These are phyloP conservation scores for Leccinum uliginosum DNA, from an alignment of 768 basidiomycete genomes.

Conservation along the genomic window DNA sequence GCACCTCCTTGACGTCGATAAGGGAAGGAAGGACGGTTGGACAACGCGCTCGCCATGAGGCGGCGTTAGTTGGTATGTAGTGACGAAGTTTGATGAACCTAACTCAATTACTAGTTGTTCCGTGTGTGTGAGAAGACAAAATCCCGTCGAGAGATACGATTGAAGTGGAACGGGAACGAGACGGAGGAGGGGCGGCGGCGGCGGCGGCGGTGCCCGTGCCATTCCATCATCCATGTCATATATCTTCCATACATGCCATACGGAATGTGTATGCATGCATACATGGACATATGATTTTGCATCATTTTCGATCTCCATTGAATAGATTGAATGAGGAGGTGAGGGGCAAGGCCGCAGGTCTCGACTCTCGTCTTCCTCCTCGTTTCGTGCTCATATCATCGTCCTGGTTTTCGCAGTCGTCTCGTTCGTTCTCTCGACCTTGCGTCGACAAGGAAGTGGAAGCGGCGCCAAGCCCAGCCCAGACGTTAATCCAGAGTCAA, in stretches of 20 bases:
- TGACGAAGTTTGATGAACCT: conserved; percentile 13
- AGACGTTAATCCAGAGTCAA: not conserved
- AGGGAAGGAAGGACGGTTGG: not conserved
- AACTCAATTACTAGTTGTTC: conserved; percentile 12
- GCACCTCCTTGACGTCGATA: not conserved
- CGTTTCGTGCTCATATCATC: not conserved
- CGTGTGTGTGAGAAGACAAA: not conserved
- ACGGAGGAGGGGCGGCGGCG: not conserved
- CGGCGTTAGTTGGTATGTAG: not conserved
- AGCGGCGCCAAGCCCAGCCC: not conserved
- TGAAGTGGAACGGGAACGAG: not conserved
- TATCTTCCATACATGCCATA: not conserved
- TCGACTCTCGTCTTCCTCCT: not conserved
- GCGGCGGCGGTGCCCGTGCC: not conserved
- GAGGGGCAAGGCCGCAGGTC: not conserved
- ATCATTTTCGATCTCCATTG: not conserved
- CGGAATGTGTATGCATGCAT: not conserved
- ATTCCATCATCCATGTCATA: not conserved
- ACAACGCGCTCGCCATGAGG: conserved; percentile 29
- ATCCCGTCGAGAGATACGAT: not conserved
- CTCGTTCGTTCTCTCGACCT: not conserved
- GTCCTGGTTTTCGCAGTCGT: not conserved
- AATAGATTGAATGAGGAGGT: not conserved
- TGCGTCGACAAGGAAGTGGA: not conserved
- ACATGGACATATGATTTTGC: not conserved